Evolutionary conservation across 306 rosid species (phyloP).

Genomic region (Gleditsia sinensis): DNA sequence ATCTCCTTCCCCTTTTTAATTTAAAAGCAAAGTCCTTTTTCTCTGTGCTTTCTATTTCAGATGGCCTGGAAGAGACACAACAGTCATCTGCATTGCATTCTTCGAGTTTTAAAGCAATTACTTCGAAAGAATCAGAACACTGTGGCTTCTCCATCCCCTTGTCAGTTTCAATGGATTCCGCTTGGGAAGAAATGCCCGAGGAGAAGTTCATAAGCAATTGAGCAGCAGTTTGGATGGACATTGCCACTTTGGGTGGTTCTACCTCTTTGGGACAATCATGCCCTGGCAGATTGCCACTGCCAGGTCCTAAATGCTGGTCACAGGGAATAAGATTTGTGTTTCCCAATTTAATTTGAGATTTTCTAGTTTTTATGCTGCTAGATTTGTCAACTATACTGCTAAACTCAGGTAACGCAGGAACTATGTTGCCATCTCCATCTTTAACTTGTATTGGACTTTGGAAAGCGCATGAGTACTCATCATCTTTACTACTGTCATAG

Average conservation of each 20-base stretch:
- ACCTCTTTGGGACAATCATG: slow-evolving; percentile 26
- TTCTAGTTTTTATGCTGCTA: slow-evolving; percentile 31
- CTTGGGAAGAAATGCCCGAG: slow-evolving; percentile 36
- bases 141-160: slow-evolving; percentile 36
- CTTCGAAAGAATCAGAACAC: slow-evolving; percentile 54
- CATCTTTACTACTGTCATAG: slow-evolving; percentile 18
- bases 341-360: slow-evolving; percentile 12
- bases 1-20: slow-evolving; percentile 61
- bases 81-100: slow-evolving; percentile 45
- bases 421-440: slow-evolving; percentile 27
- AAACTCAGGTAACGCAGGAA: slow-evolving; percentile 33
- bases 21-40: slow-evolving; percentile 41
- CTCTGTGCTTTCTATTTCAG: slow-evolving; percentile 32
- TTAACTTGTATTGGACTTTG: slow-evolving; percentile 4
- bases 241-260: slow-evolving; percentile 40
- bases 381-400: slow-evolving; percentile 31
- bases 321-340: slow-evolving; percentile 4
- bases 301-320: slow-evolving; percentile 33
- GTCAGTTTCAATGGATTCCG: slow-evolving; percentile 21
- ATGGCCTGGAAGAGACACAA: slow-evolving; percentile 42
- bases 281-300: slow-evolving; percentile 31
- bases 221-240: slow-evolving; percentile 48
- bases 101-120: slow-evolving; percentile 43
- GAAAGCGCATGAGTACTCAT: slow-evolving; percentile 29
- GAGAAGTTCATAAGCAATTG: slow-evolving; percentile 47